Base-by-base conservation (phyloP, 495 filamentous ascomycete species). In the Penicillium samsonianum region DNA sequence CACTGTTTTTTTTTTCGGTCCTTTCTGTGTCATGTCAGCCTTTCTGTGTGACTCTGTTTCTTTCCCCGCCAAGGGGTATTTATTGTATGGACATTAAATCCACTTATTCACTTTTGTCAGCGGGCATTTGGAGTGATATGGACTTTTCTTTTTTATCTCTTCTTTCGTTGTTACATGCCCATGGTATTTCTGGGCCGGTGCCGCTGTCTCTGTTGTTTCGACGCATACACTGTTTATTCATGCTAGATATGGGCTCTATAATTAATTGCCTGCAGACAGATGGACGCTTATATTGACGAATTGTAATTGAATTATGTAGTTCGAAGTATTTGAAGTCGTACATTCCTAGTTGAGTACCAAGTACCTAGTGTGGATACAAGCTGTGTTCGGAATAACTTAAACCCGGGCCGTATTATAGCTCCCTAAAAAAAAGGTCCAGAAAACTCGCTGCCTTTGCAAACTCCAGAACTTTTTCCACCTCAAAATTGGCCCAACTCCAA, bases 41-140 rank as follows among this genome's bases (percentile, higher is more conserved):
- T 38, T 53, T 63, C n/a, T 54, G 46, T 28, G 47, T 55, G 17
- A 10, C 28, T 57, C 50, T 53, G 16, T 44, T 64, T 58, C 46
- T 47, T 64, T 57, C 31, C 58, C 45, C 48, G 12, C 30, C 52
- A 19, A 43, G 44, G 41, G 73, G 72, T n/a, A n/a, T n/a, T n/a
- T 70, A 65, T 72, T 73, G 58, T 67, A 64, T 66, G 68, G 72
- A 64, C 67, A 74, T 73, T 71, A 43, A 49, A 64, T 70, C 61
- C 51, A 63, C 57, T 65, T 63, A 53, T 62, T 61, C 63, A 28
- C 23, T 55, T 63, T 50, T 52, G 60, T 65, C 66, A 74, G 72
- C 70, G 70, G 72, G 73, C 68, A 74, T 75, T 64, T 64, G 67
- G 70, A 67, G 70, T 72, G 67, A 65, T 69, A 38, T 46, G 61